phyloP scores from a whole-genome alignment of 768 basidiomycete genomes.

The Russula brevipes region DNA sequence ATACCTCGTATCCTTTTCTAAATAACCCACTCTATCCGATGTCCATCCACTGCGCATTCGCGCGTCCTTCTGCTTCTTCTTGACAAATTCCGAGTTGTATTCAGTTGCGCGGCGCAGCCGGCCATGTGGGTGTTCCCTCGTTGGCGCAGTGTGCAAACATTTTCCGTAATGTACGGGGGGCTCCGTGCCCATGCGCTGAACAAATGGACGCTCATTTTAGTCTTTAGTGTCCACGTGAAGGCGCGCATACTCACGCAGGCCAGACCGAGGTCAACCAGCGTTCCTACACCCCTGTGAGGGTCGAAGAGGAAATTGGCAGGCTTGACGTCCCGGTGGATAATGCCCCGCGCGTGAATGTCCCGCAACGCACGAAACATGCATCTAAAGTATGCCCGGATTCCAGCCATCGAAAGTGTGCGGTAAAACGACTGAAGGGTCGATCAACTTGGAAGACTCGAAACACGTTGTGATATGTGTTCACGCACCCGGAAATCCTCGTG shows the following conservation, averaged over 20 bases:
- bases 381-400: slow-evolving; percentile 81
- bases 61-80: slow-evolving; percentile 56
- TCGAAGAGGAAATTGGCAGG: slow-evolving; percentile 97
- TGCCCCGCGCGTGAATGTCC: slow-evolving; percentile 78
- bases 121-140: slow-evolving; percentile 64
- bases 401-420: slow-evolving; percentile 61
- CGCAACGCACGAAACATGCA: slow-evolving; percentile 87
- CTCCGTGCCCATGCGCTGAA: slow-evolving; percentile 46
- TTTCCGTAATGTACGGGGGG: slow-evolving; percentile 41
- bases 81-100: slow-evolving; percentile 46
- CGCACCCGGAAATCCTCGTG: slow-evolving; percentile 92
- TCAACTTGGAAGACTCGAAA: background rate
- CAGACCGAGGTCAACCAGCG: slow-evolving; percentile 91
- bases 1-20: slow-evolving; percentile 68
- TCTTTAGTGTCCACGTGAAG: background rate
- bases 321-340: slow-evolving; percentile 97
- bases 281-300: slow-evolving; percentile 74
- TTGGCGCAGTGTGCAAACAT: slow-evolving; percentile 77
- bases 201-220: background rate
- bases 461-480: slow-evolving; percentile 20
- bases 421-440: slow-evolving; percentile 64
- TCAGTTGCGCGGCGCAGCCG: slow-evolving; percentile 41
- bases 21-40: slow-evolving; percentile 73
- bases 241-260: slow-evolving; percentile 72
- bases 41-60: slow-evolving; percentile 47